Evolutionary conservation across 2,329 filamentous ascomycete genomes (phyloP), one percentile per base, ranked within the genome.

Genomic region (Neofusicoccum ribis): DNA sequence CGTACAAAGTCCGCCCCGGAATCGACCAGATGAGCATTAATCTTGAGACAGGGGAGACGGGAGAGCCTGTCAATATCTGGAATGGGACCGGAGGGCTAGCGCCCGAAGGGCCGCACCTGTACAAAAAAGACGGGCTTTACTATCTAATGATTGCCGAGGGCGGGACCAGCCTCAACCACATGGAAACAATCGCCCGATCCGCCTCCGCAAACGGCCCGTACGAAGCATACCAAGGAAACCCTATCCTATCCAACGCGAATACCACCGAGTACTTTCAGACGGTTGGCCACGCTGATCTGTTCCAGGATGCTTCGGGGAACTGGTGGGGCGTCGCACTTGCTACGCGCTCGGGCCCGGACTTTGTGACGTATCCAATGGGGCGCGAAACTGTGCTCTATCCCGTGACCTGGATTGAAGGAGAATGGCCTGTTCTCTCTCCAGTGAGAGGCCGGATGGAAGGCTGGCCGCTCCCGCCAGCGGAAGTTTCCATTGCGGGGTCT

Each of bases 371-470:
- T 56, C 74, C 77, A 20, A 71, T 78, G 7, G 76, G 76, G 3
- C 74, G 76, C 4, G 76, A 78, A 58, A 72, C 70, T 1, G 65
- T 74, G 1, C 60, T 73, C n/a, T 69, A 67, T 12, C 70, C 71
- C 44, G 72, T 72, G 3, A 74, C 71, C 1, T 74, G 72, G 72
- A 62, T 67, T 31, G 64, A 68, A 46, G 70, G 71, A 7, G 59
- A 67, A 6, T 87, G 83, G 82, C 85, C 85, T 0, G 50, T 69
- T 47, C 80, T 58, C 67, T 82, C 62, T 54, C 79, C 76, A 1
- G 78, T 85, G 3, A 69, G 73, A 1, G 84, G 83, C 2, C 67
- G 68, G 3, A 83, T 84, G 81, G 72, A 65, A 43, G 82, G 82
- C 11, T 77, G 75, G 64, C 70, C 73, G 11, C 70, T 84, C 15